Evolutionary conservation across 2,329 filamentous ascomycete genomes (phyloP), one percentile per base, ranked within the genome.

Genomic region (Zasmidium citrigriseum): DNA sequence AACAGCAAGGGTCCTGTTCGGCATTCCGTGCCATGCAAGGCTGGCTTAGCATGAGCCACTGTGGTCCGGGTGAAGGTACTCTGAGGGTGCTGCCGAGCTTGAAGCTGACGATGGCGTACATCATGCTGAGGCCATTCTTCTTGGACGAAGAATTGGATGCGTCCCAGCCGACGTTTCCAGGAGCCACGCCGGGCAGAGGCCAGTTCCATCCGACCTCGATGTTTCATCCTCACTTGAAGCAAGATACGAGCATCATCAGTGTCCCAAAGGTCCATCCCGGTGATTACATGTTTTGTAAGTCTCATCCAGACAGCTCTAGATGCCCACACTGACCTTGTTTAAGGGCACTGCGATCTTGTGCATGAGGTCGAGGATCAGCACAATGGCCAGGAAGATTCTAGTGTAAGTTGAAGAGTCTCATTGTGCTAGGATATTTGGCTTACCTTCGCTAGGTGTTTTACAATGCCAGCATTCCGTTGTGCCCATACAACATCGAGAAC

Each of bases 201-300:
- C 55, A 57, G 22, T 52, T 52, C 27, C 53, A 46, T 45, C 55
- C 55, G 4, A 57, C 48, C 1, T 12, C 12, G 5, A 48, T 38
- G 21, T 52, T 52, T 25, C 55, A 53, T 52, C 55, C 50, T 10
- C 55, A 57, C 34, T 41, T 53, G 41, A 21, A 48, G 45, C 29
- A 23, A 10, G 25, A 49, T 1, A 55, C 46, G 24, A 46, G 45
- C n/a, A 48, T 59, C 11, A 47, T 59, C 21, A 51, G 51, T 21
- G 52, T 59, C n/a, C 57, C 57, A 16, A 46, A 47, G 16, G 57
- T 59, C 5, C 24, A 41, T n/a, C 57, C 57, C 12, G 57, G 57
- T 12, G 57, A 59, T 52, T 59, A 55, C 24, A 55, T 59, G 52
- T 59, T 59, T 22, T 55, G 57, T 52, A 22, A 38, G 49, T 52